Base-by-base conservation (phyloP, 2,329 filamentous ascomycete genomes). In the Lasiodiplodia theobromae region DNA sequence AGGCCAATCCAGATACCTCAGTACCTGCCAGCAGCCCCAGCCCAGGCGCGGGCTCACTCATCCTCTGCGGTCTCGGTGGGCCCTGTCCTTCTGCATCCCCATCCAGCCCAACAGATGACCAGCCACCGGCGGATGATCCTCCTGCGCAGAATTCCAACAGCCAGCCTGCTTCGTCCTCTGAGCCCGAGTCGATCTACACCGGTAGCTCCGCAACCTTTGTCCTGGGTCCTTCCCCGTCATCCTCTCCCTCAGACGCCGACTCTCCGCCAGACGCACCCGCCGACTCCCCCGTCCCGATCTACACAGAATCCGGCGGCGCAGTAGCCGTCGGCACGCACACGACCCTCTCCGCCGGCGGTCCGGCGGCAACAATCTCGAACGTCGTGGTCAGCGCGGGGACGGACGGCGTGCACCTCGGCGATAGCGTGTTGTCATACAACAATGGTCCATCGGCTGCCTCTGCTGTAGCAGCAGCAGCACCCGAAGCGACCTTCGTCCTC, bases 341-440 rank as follows among this genome's bases (percentile, higher is more conserved):
- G 16, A 64, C 60, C 2, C 60, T 64, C 18, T 37, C 49, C 14
- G 14, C 34, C 18, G 63, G 63, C 51, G 49, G 51, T 2, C 63
- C 52, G 4, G 63, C 23, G 6, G 63, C 56, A 14, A 60, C 56
- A 0, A 60, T 47, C 34, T 44, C 56, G 1, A 14, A 28, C 14
- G 21, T 25, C 34, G 37, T 44, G 34, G 31, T 60, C 37, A 60
- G 56, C 56, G n/a, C 23, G 2, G 37, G n/a, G 2, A 25, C 56
- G 21, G 56, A 40, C 7, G 56, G n/a, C 56, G 37, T 44, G 7
- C 34, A 40, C 37, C 34, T 60, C 23, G 21, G 25, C 10, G 25
- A 44, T 21, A 44, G 18, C 56, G 28, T 37, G 14, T 11, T 56
- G 14, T 14, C 25, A 25, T 54, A 28, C 6, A 34, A 34, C 8